These are phyloP conservation scores for Teunomyces funiuensis DNA, from an alignment of 805 yeast genomes.

Conservation along the genomic window DNA sequence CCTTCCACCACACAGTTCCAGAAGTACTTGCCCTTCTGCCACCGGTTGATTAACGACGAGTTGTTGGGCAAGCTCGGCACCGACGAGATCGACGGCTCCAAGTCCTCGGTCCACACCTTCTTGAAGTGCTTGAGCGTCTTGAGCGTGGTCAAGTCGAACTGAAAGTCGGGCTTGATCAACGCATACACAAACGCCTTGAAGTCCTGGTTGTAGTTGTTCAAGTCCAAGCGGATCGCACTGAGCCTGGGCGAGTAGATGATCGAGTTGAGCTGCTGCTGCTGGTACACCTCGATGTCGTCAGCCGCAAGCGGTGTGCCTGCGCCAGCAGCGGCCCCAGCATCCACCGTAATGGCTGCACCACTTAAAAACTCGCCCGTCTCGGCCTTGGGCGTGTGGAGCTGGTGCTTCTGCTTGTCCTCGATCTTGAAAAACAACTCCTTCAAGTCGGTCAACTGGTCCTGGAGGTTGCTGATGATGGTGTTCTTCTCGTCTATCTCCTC, in stretches of 20 bases:
- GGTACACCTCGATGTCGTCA: conserved; percentile 5
- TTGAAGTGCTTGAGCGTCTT: conserved; percentile 61
- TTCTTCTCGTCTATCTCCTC: conserved; percentile 67
- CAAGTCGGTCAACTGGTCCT: conserved; percentile 65
- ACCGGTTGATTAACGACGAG: conserved; percentile 38
- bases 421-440: conserved; percentile 57
- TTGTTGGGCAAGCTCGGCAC: conserved; percentile 55
- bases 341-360: not conserved
- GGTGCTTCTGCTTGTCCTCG: conserved; percentile 40
- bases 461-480: conserved; percentile 59
- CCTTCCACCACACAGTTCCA: conserved; percentile 75
- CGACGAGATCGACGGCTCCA: conserved; percentile 48
- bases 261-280: conserved; percentile 20
- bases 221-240: conserved; percentile 45
- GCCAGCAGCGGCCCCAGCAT: not conserved
- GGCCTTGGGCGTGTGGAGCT: conserved; percentile 6
- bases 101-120: conserved; percentile 68
- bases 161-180: conserved; percentile 33
- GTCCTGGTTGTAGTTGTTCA: conserved; percentile 39
- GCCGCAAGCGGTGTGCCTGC: too few relatives aligned
- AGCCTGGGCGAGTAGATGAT: conserved; percentile 34
- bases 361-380: conserved; percentile 5
- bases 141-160: conserved; percentile 39
- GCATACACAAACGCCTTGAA: conserved; percentile 42
- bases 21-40: conserved; percentile 49